Conservation (phyloP, 73 alveolate genomes). For the Stentor roeselii region DNA sequence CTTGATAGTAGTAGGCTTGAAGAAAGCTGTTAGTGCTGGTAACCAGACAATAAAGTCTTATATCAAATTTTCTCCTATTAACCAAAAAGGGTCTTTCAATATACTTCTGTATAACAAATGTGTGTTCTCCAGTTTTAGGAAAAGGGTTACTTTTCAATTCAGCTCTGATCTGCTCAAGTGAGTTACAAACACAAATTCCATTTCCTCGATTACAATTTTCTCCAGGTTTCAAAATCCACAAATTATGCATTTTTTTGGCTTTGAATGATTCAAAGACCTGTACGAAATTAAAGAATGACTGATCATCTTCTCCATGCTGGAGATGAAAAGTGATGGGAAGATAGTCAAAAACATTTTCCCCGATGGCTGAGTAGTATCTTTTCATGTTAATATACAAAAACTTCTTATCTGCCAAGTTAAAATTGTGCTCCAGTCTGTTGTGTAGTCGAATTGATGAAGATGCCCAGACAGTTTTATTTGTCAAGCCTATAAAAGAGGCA, state of each 20-base stretch:
- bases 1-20: slow-evolving; percentile 53
- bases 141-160: slow-evolving; percentile 36
- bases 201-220: slow-evolving; percentile 55
- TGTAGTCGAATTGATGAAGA: neutral
- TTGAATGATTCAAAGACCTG: slow-evolving; percentile 30
- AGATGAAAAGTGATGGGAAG: slow-evolving; percentile 23
- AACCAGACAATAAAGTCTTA: slow-evolving; percentile 59
- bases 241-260: slow-evolving; percentile 27
- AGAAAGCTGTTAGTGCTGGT: slow-evolving; percentile 58
- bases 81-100: slow-evolving; percentile 64
- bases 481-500: slow-evolving; percentile 43
- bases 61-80: slow-evolving; percentile 67
- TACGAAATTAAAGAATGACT: slow-evolving; percentile 22
- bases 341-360: slow-evolving; percentile 32
- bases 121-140: slow-evolving; percentile 47
- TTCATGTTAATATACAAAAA: slow-evolving; percentile 66
- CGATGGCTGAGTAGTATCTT: slow-evolving; percentile 60
- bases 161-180: slow-evolving; percentile 23
- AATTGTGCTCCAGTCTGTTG: slow-evolving; percentile 26
- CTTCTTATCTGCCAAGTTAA: slow-evolving; percentile 26
- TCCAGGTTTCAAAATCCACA: slow-evolving; percentile 58
- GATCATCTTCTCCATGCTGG: slow-evolving; percentile 24
- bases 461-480: neutral
- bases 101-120: slow-evolving; percentile 60
- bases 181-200: slow-evolving; percentile 35